These are phyloP conservation scores for Ustulina deusta DNA, from an alignment of 2,329 filamentous ascomycete species.

Conservation along the genomic window DNA sequence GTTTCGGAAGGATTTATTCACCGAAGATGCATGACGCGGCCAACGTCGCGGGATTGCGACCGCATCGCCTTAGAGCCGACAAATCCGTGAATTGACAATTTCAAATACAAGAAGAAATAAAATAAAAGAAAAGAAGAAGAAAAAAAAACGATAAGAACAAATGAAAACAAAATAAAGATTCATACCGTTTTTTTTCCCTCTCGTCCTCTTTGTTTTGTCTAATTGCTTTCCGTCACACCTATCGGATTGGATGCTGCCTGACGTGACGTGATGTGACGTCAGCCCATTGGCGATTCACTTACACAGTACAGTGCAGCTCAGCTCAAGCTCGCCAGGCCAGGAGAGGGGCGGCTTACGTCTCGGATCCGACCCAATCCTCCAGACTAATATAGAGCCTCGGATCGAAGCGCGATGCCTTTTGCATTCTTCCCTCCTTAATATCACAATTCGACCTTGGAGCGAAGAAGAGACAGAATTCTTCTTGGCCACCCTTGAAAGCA, in stretches of 20 bases:
- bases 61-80: neutral
- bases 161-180: too few relatives aligned
- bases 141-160: neutral
- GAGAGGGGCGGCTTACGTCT: constrained; percentile 32
- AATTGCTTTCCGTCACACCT: constrained; percentile 2
- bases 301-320: too few relatives aligned
- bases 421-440: neutral
- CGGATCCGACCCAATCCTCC: neutral
- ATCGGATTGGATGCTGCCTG: neutral
- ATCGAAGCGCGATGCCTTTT: neutral
- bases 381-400: neutral
- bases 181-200: neutral
- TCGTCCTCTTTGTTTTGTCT: neutral
- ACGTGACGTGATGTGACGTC: constrained; percentile 30
- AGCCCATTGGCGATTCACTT: constrained; percentile 22
- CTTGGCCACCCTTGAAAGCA: neutral
- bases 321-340: constrained; percentile 26
- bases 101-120: neutral
- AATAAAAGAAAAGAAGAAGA: neutral
- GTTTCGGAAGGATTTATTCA: neutral
- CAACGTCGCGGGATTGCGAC: neutral
- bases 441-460: constrained; percentile 5
- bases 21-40: constrained; percentile 1
- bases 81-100: neutral
- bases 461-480: constrained; percentile 8